phyloP scores from a whole-genome alignment of 2,329 filamentous ascomycete genomes.

The Pseudogymnoascus sp. region DNA sequence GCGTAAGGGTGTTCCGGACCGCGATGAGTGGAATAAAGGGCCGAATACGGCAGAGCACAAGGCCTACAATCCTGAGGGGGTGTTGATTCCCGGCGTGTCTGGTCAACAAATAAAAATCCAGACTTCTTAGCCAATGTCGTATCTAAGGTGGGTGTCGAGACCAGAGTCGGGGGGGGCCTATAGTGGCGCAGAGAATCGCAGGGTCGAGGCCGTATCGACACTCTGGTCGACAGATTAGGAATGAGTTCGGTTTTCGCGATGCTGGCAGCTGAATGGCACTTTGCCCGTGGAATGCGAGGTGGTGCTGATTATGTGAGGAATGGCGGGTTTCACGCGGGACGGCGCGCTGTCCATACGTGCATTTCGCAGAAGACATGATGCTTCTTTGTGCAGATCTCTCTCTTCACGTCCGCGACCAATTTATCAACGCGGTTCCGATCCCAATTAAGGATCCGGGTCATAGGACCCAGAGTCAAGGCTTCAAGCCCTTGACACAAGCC shows the following conservation, averaged over 20 bases:
- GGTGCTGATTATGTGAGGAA: background rate
- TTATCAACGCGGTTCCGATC: conserved; percentile 51
- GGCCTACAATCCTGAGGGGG: background rate
- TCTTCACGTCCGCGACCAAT: conserved; percentile 54
- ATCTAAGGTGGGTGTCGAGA: background rate
- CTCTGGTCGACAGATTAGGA: background rate
- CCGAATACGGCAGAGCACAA: conserved; percentile 3
- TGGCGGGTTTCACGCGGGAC: conserved; percentile 14
- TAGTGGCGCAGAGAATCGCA: background rate
- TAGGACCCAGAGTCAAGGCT: conserved; percentile 62
- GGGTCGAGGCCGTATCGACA: background rate
- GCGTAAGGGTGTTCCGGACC: background rate
- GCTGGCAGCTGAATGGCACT: background rate
- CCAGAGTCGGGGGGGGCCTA: background rate
- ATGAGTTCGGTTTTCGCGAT: background rate
- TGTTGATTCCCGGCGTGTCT: background rate
- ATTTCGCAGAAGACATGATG: conserved; percentile 67
- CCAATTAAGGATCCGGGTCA: conserved; percentile 58
- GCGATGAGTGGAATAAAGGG: background rate
- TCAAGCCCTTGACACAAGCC: conserved; percentile 66
- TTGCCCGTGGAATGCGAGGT: background rate
- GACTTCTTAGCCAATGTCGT: background rate
- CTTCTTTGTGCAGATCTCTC: conserved; percentile 59
- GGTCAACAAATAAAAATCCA: background rate
- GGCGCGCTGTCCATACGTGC: conserved; percentile 33